These are phyloP conservation scores for Fonsecaea monophora DNA, from an alignment of 2,329 filamentous ascomycete species.

Conservation along the genomic window DNA sequence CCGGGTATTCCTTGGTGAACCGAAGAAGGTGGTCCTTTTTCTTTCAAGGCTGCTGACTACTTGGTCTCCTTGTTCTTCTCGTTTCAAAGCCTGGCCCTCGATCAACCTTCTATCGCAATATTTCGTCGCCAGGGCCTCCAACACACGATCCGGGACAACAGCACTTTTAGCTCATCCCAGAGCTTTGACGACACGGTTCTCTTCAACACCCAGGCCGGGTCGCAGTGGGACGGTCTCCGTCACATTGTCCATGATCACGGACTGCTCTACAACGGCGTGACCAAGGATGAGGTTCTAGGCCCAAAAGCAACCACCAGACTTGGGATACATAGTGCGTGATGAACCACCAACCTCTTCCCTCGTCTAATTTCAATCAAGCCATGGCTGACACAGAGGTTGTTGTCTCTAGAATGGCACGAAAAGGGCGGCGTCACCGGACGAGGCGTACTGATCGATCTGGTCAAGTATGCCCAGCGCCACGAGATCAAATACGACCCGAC, in stretches of 20 bases:
- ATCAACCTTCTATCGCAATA: too few relatives aligned
- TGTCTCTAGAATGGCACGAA: slow-evolving; percentile 45
- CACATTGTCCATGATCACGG: background rate
- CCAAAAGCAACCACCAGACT: background rate
- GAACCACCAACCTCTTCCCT: too few relatives aligned
- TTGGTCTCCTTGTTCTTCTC: too few relatives aligned
- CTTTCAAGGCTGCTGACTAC: too few relatives aligned
- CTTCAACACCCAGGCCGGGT: slow-evolving; percentile 7
- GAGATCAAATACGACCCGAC: slow-evolving; percentile 48
- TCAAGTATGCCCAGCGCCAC: slow-evolving; percentile 50
- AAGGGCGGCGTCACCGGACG: slow-evolving; percentile 52
- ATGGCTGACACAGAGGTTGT: too few relatives aligned
- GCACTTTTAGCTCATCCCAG: background rate
- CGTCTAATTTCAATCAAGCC: too few relatives aligned
- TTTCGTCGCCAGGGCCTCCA: too few relatives aligned
- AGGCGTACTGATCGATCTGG: slow-evolving; percentile 55
- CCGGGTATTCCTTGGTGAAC: too few relatives aligned
- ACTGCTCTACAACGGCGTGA: background rate
- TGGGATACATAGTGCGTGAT: background rate
- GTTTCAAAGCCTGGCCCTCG: too few relatives aligned
- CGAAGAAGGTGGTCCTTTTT: too few relatives aligned
- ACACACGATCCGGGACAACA: slow-evolving; percentile 4
- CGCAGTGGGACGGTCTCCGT: slow-evolving; percentile 8
- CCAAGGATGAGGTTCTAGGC: background rate
- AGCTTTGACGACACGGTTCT: slow-evolving; percentile 4